Evolutionary conservation across 208 protist genomes (phyloP).

Genomic region (Porcisia hertigi): DNA sequence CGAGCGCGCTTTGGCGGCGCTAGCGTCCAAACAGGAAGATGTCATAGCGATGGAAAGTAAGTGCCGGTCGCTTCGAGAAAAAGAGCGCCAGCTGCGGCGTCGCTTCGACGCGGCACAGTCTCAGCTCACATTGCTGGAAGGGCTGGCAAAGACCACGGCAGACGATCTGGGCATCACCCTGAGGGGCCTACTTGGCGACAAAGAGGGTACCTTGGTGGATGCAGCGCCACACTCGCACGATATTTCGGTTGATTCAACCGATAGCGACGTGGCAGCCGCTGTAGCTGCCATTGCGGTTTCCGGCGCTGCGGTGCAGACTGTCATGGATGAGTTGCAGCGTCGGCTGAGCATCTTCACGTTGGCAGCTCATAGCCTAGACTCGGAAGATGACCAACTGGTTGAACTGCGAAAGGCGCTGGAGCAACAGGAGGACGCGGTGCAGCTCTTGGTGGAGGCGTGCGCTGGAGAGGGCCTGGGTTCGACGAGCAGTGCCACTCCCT

Average conservation of each 20-base stretch:
- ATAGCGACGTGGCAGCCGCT: neutral
- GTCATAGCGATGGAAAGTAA: constrained; percentile 34
- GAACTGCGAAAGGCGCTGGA: constrained; percentile 31
- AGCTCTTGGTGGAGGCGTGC: constrained; percentile 17
- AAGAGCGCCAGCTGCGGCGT: constrained; percentile 28
- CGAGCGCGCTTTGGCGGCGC: constrained; percentile 42
- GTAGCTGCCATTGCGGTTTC: constrained; percentile 5
- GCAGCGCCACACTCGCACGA: neutral
- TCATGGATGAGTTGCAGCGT: constrained; percentile 48
- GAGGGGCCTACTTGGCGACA: constrained; percentile 9
- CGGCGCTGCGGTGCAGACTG: constrained; percentile 29
- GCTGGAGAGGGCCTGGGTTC: neutral
- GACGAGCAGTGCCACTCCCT: constrained; percentile 19
- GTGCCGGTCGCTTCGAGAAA: constrained; percentile 23
- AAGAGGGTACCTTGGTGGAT: neutral
- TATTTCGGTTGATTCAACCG: neutral
- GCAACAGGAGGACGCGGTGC: constrained; percentile 34
- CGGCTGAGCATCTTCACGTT: constrained; percentile 34
- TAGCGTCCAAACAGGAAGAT: constrained; percentile 38
- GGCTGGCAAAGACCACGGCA: constrained; percentile 35
- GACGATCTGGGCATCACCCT: constrained; percentile 33
- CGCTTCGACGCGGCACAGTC: constrained; percentile 34
- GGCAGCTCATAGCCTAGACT: constrained; percentile 36
- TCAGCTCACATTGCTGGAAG: constrained; percentile 35
- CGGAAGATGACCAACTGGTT: constrained; percentile 36